phyloP scores from a whole-genome alignment of 2,329 filamentous ascomycete species.

The Epichloe hybrida region DNA sequence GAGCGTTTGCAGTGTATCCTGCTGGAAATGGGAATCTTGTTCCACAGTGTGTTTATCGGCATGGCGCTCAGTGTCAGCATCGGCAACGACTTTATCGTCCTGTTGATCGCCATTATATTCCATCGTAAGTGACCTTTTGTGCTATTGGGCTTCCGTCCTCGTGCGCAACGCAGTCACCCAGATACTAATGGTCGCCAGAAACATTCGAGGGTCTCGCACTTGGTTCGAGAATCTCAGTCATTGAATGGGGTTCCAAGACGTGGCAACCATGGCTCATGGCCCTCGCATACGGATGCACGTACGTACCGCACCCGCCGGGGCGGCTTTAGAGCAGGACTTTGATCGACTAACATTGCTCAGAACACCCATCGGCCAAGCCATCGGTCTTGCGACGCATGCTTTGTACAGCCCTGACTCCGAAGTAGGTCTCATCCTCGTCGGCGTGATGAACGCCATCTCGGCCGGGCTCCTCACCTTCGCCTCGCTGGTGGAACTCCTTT shows the following conservation, averaged over 20 bases:
- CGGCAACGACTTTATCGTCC: conserved; percentile 63
- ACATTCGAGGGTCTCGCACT: conserved; percentile 45
- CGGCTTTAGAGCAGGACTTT: background rate
- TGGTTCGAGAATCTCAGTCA: conserved; percentile 48
- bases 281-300: conserved; percentile 40
- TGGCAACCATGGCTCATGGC: conserved; percentile 44
- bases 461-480: conserved; percentile 60
- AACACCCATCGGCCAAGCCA: conserved; percentile 60
- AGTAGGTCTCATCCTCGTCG: conserved; percentile 54
- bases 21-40: conserved; percentile 59
- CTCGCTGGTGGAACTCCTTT: conserved; percentile 56
- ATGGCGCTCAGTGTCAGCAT: conserved; percentile 72
- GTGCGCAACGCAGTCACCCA: background rate
- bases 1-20: conserved; percentile 64
- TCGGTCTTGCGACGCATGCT: conserved; percentile 55
- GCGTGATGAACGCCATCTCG: conserved; percentile 62
- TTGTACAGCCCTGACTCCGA: conserved; percentile 56
- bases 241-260: conserved; percentile 27
- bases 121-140: conserved; percentile 32
- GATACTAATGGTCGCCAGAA: conserved; percentile 11
- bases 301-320: background rate
- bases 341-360: background rate
- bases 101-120: conserved; percentile 65
- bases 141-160: background rate
- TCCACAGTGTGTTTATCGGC: conserved; percentile 60